These are phyloP conservation scores for Eimeria brunetti DNA, from an alignment of 169 alveolate species.

Conservation along the genomic window DNA sequence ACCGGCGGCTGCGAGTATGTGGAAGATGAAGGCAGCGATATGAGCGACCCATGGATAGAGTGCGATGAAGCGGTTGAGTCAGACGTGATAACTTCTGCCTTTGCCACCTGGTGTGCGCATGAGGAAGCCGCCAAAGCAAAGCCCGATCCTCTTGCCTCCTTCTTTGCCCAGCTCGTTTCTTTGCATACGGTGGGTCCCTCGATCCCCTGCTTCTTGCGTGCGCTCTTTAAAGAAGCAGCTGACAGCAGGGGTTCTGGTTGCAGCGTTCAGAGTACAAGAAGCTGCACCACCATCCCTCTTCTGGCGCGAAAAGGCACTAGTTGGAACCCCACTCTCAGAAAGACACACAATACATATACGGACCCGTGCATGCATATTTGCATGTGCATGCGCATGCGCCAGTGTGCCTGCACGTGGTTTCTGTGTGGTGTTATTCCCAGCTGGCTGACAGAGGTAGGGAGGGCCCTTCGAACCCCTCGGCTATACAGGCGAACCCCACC, in stretches of 20 bases:
- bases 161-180: slow-evolving; percentile 50
- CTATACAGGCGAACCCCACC: neutral
- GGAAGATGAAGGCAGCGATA: slow-evolving; percentile 24
- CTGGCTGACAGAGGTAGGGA: neutral
- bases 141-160: slow-evolving; percentile 40
- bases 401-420: neutral
- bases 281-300: neutral
- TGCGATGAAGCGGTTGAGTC: neutral
- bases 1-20: neutral
- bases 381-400: neutral
- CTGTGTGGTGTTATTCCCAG: neutral
- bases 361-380: neutral
- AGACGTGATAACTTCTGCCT: slow-evolving; percentile 16
- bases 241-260: neutral
- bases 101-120: slow-evolving; percentile 40
- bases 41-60: slow-evolving; percentile 11
- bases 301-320: neutral
- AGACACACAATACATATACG: neutral
- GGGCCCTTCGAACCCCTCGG: neutral
- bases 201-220: neutral
- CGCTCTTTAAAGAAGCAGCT: neutral
- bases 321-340: neutral
- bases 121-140: neutral
- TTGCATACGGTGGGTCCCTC: slow-evolving; percentile 25
- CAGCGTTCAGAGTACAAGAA: neutral